Conservation (phyloP, 768 basidiomycete genomes). For the Botryobasidium botryosum region DNA sequence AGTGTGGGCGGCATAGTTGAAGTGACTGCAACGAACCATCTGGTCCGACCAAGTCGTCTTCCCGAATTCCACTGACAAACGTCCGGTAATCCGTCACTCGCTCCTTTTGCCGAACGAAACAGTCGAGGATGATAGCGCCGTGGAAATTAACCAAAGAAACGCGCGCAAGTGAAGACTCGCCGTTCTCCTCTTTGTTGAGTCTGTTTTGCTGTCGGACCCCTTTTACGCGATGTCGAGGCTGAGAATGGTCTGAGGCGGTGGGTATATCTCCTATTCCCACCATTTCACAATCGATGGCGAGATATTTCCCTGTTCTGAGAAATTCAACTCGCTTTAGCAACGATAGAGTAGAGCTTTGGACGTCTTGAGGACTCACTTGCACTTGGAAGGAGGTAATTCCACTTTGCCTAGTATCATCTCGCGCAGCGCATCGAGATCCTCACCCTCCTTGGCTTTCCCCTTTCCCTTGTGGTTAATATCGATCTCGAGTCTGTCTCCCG, state of each 20-base stretch:
- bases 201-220: slow-evolving; percentile 27
- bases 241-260: no score
- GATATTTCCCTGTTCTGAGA: slow-evolving; percentile 48
- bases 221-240: no score
- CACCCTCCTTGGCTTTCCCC: no score
- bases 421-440: no score
- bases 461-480: no score
- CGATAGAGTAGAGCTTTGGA: slow-evolving; percentile 1
- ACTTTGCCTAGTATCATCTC: slow-evolving; percentile 5
- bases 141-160: slow-evolving; percentile 83
- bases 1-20: neutral
- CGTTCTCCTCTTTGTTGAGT: slow-evolving; percentile 17
- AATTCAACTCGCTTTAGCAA: slow-evolving; percentile 1
- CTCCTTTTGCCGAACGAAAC: slow-evolving; percentile 73
- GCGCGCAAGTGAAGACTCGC: slow-evolving; percentile 72
- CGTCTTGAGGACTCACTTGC: neutral
- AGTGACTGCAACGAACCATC: slow-evolving; percentile 33
- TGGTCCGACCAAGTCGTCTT: slow-evolving; percentile 39
- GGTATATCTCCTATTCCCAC: slow-evolving; percentile 97
- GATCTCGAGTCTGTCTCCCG: no score
- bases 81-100: slow-evolving; percentile 88
- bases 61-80: slow-evolving; percentile 69
- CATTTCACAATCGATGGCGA: slow-evolving; percentile 95
- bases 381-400: no score
- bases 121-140: slow-evolving; percentile 64